Base-by-base conservation (phyloP, 106 monocot species). In the Iris macrosiphon region DNA sequence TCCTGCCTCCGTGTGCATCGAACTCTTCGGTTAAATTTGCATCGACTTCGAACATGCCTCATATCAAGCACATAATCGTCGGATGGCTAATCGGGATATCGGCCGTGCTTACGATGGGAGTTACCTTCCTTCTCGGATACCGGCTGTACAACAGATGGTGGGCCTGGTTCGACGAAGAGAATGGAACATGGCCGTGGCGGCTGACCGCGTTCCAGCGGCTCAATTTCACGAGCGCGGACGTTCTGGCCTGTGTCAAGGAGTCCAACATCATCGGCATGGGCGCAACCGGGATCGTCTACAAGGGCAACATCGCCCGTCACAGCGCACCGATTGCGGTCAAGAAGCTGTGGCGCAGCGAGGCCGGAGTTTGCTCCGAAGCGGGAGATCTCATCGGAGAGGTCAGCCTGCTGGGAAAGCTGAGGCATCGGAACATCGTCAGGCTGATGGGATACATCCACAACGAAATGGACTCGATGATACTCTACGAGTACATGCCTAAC, bases 401-500 rank as follows among this genome's bases (percentile, higher is more conserved):
- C 22, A 78, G 40, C 47, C 56, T 93, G 9, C 60, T 93, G 16
- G 93, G 93, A 4, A 45, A 87, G 24, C 74, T 93, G 11, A 60
- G 93, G 15, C 93, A 93, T 72, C 69, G 87, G 26, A 93, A 93
- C 66, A 77, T 93, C 3, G 87, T 93, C 3, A 49, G 84, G 45
- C 65, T 81, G 62, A 74, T 93, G 7, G 93, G 93, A 0, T 83
- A 77, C 69, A 65, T 93, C n/a, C 70, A 74, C 53, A 93, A 93
- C 49, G 80, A 88, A n/a, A 24, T 45, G 4, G 93, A 93, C 19
- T 60, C 69, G 0, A 93, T 93, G 93, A 77, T 93, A 31, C 20
- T 92, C 3, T 92, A 87, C 64, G 87, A 92, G 63, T 87, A 83
- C 67, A 80, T 92, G 86, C 76, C 79, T 0, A 82, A 92, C 23